Percentiles rank a stretch among this genome's conserved stretches.
phyloP scores from a whole-genome alignment of 352 stramenopile genomes.

The Globisporangium cederbergense region DNA sequence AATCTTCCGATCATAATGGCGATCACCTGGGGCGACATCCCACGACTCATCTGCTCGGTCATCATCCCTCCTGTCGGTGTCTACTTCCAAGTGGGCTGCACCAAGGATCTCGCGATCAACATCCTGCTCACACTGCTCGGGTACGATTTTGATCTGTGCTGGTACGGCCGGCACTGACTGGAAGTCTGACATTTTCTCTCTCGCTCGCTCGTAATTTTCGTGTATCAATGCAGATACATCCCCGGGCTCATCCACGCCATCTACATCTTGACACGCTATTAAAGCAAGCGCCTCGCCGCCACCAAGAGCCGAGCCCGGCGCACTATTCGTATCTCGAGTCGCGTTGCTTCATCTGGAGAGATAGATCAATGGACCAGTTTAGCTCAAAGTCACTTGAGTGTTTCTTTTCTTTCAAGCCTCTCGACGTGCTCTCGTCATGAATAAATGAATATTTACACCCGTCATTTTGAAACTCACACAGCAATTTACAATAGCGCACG shows the following conservation, averaged over 20 bases:
- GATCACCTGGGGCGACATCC: conserved; percentile 67
- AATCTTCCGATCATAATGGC: conserved; percentile 29
- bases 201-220: conserved; percentile 1
- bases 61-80: conserved; percentile 49
- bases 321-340: no score
- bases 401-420: no score
- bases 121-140: conserved; percentile 60
- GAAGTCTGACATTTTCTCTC: background rate
- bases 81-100: conserved; percentile 40
- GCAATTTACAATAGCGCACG: no score
- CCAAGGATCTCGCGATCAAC: conserved; percentile 53
- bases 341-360: no score
- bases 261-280: conserved; percentile 72
- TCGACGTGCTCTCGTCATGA: no score
- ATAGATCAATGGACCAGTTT: no score
- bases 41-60: conserved; percentile 62
- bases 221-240: conserved; percentile 36
- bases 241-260: conserved; percentile 70
- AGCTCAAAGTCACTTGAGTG: no score
- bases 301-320: no score
- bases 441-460: no score
- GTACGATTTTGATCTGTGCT: conserved; percentile 13
- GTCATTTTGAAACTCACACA: no score
- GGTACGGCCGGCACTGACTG: no score
- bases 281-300: conserved; percentile 1